These are phyloP conservation scores for Orbilia quercus DNA, from an alignment of 2,329 filamentous ascomycete genomes.

Conservation along the genomic window DNA sequence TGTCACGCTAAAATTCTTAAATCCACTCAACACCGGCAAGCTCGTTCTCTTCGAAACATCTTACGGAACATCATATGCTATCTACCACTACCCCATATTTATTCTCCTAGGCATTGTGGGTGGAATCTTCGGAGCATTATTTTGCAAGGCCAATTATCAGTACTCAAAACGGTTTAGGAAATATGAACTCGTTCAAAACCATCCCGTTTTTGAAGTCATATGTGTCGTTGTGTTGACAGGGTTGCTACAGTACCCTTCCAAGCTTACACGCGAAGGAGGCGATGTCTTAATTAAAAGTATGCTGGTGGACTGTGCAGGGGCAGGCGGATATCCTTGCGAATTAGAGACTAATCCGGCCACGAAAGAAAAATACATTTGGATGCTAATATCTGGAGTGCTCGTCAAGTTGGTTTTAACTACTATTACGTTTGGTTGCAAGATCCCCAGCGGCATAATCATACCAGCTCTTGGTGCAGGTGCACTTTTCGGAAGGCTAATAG, in stretches of 20 bases:
- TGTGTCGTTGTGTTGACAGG: slow-evolving; percentile 69
- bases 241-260: slow-evolving; percentile 70
- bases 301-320: slow-evolving; percentile 67
- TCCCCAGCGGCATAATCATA: slow-evolving; percentile 72
- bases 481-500: slow-evolving; percentile 70
- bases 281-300: slow-evolving; percentile 70
- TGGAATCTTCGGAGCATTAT: slow-evolving; percentile 71
- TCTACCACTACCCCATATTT: slow-evolving; percentile 70
- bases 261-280: slow-evolving; percentile 68
- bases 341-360: slow-evolving; percentile 59
- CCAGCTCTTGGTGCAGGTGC: slow-evolving; percentile 71
- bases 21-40: slow-evolving; percentile 71
- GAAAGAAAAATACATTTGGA: slow-evolving; percentile 64
- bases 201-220: slow-evolving; percentile 70
- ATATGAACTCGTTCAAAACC: slow-evolving; percentile 67
- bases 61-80: slow-evolving; percentile 70
- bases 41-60: slow-evolving; percentile 72
- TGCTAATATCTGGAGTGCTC: slow-evolving; percentile 67
- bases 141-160: slow-evolving; percentile 70
- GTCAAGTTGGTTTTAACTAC: slow-evolving; percentile 70
- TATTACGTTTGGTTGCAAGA: slow-evolving; percentile 72
- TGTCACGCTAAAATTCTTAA: slow-evolving; percentile 69
- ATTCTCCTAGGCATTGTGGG: slow-evolving; percentile 69
- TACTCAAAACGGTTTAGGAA: slow-evolving; percentile 70
- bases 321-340: slow-evolving; percentile 11